These are phyloP conservation scores for Pezicula neosporulosa DNA, from an alignment of 2,329 filamentous ascomycete species.

Conservation along the genomic window DNA sequence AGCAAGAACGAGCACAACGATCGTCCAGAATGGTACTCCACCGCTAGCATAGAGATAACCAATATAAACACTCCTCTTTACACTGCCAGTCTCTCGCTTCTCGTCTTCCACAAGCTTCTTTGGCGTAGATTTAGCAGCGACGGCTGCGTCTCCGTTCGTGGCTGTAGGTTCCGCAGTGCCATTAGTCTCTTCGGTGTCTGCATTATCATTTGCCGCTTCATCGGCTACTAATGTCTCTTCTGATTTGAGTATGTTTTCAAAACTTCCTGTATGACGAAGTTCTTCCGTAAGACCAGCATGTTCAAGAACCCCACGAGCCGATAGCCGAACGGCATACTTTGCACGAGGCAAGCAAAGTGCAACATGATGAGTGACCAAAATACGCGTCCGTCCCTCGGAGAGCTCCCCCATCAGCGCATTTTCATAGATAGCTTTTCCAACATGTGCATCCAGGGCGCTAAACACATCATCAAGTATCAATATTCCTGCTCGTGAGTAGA, in stretches of 20 bases:
- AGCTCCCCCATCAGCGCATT: constrained; percentile 69
- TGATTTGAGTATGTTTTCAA: constrained; percentile 54
- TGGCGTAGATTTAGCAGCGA: constrained; percentile 27
- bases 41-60: constrained; percentile 65
- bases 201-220: constrained; percentile 43
- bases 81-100: constrained; percentile 61
- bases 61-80: constrained; percentile 63
- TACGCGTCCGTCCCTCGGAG: constrained; percentile 63
- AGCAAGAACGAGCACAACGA: constrained; percentile 50
- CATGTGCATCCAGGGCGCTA: constrained; percentile 73
- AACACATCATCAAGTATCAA: constrained; percentile 80
- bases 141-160: constrained; percentile 33
- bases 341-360: constrained; percentile 65
- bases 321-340: constrained; percentile 69
- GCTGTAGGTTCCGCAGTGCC: constrained; percentile 30
- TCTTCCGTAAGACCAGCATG: constrained; percentile 60
- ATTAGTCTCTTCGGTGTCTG: constrained; percentile 45
- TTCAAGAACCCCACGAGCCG: constrained; percentile 61
- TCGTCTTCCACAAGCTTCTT: constrained; percentile 76
- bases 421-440: constrained; percentile 74
- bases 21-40: constrained; percentile 55
- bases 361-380: constrained; percentile 77
- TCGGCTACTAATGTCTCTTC: constrained; percentile 43
- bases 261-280: constrained; percentile 47
- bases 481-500: constrained; percentile 74